phyloP scores from a whole-genome alignment of 805 yeast genomes.

The Isabelozyma heimii region DNA sequence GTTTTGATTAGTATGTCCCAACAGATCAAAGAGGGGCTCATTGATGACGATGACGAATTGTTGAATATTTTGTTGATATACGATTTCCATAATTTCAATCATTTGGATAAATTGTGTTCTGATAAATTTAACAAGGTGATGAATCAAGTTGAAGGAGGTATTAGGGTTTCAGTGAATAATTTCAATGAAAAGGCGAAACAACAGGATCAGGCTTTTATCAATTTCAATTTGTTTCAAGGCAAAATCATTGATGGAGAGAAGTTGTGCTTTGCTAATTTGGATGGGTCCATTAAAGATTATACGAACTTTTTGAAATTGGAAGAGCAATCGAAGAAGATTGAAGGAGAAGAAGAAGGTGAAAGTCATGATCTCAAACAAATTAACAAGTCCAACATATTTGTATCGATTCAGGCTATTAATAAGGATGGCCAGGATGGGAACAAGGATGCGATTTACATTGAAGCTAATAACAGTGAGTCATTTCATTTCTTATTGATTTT shows the following conservation, averaged over 20 bases:
- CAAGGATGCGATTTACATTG: slow-evolving; percentile 33
- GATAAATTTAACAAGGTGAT: slow-evolving; percentile 60
- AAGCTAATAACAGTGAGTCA: slow-evolving; percentile 47
- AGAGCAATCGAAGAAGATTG: slow-evolving; percentile 18
- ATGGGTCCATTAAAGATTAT: slow-evolving; percentile 57
- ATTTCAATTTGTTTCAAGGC: slow-evolving; percentile 73
- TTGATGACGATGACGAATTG: slow-evolving; percentile 52
- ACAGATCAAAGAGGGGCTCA: slow-evolving; percentile 48
- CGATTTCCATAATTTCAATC: slow-evolving; percentile 55
- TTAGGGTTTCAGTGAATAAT: slow-evolving; percentile 58
- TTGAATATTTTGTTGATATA: slow-evolving; percentile 51
- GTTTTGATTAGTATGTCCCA: slow-evolving; percentile 38
- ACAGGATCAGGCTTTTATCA: slow-evolving; percentile 23
- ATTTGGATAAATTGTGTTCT: slow-evolving; percentile 46
- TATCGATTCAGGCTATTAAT: slow-evolving; percentile 64
- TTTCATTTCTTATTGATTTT: slow-evolving; percentile 76
- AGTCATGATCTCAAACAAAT: slow-evolving; percentile 14
- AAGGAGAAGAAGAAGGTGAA: slow-evolving; percentile 13
- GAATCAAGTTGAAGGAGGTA: slow-evolving; percentile 77
- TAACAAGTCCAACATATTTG: slow-evolving; percentile 59
- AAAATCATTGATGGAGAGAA: slow-evolving; percentile 82
- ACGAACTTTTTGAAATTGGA: slow-evolving; percentile 25
- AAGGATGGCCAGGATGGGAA: slow-evolving; percentile 33
- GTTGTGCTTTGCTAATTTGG: slow-evolving; percentile 82
- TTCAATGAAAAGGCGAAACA: slow-evolving; percentile 21